Conservation (phyloP, 352 stramenopile genomes). For the Phytopythium montanum region DNA sequence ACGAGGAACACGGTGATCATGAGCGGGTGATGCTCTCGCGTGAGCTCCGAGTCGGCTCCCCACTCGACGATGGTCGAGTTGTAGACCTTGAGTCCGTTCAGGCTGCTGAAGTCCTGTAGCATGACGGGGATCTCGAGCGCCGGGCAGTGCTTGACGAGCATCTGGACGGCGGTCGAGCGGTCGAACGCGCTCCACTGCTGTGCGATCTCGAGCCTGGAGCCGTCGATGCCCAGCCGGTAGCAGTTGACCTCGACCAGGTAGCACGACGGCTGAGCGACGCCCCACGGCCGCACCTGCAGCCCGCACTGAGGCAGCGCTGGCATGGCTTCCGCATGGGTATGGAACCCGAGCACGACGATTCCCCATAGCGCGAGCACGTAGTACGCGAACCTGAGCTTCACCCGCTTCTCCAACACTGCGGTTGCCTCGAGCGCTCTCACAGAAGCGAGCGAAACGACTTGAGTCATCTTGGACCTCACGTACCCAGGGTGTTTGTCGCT, state of each 20-base stretch:
- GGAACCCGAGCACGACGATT: slow-evolving; percentile 14
- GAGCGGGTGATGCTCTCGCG: slow-evolving; percentile 14
- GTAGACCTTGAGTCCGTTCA: slow-evolving; percentile 35
- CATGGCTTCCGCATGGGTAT: slow-evolving; percentile 13
- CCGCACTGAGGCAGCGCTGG: slow-evolving; percentile 15
- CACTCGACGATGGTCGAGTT: slow-evolving; percentile 33
- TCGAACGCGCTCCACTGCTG: slow-evolving; percentile 23
- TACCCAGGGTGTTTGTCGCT: background rate
- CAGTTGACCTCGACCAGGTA: slow-evolving; percentile 34
- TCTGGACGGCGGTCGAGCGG: slow-evolving; percentile 15
- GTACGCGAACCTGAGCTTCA: slow-evolving; percentile 8
- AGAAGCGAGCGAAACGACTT: background rate
- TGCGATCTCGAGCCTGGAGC: slow-evolving; percentile 12
- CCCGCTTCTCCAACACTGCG: slow-evolving; percentile 8
- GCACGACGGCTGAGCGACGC: slow-evolving; percentile 20
- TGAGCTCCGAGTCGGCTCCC: slow-evolving; percentile 18
- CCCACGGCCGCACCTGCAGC: slow-evolving; percentile 30
- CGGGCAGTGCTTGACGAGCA: slow-evolving; percentile 34
- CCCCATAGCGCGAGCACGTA: slow-evolving; percentile 15
- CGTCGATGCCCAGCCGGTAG: slow-evolving; percentile 11
- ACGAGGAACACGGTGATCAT: slow-evolving; percentile 29
- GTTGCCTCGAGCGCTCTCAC: background rate
- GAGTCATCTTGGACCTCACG: background rate
- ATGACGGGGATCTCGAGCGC: slow-evolving; percentile 19
- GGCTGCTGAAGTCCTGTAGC: slow-evolving; percentile 18